A percentile compares a stretch with the other conserved stretches of the same genome.
These are phyloP conservation scores for Solanum sparsipilum DNA, from an alignment of 257 asterid species.

Conservation along the genomic window DNA sequence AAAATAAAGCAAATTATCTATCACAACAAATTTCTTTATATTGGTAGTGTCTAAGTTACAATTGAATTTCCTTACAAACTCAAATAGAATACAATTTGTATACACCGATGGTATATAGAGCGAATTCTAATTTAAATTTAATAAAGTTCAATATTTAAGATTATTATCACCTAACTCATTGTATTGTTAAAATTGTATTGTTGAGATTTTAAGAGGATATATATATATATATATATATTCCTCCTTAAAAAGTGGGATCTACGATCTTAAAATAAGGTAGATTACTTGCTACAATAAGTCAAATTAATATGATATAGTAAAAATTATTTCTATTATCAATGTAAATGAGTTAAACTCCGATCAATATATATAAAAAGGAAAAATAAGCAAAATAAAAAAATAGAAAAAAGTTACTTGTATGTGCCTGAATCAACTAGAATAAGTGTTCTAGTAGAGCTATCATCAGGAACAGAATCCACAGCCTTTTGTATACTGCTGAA, in stretches of 20 bases:
- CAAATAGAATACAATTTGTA: background rate
- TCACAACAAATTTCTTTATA: background rate
- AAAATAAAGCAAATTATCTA: background rate
- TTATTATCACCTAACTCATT: background rate
- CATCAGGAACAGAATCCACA: constrained; percentile 53
- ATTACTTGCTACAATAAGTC: background rate
- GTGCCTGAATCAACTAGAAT: constrained; percentile 57
- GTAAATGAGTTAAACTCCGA: background rate
- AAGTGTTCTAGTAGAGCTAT: constrained; percentile 35
- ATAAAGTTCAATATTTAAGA: background rate
- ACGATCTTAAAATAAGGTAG: background rate
- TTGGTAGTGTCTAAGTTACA: background rate
- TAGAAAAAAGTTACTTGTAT: constrained; percentile 26
- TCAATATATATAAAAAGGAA: background rate
- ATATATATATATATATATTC: background rate
- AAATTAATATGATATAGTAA: background rate
- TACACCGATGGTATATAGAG: background rate
- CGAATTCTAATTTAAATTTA: background rate
- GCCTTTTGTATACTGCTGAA: constrained; percentile 72
- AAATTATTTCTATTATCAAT: background rate
- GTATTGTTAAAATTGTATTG: background rate
- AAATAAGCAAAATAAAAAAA: background rate
- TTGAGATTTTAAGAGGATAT: background rate
- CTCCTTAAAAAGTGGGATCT: background rate
- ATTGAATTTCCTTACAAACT: background rate